These are phyloP conservation scores for Scorias spongiosa DNA, from an alignment of 2,329 filamentous ascomycete species.

Conservation along the genomic window DNA sequence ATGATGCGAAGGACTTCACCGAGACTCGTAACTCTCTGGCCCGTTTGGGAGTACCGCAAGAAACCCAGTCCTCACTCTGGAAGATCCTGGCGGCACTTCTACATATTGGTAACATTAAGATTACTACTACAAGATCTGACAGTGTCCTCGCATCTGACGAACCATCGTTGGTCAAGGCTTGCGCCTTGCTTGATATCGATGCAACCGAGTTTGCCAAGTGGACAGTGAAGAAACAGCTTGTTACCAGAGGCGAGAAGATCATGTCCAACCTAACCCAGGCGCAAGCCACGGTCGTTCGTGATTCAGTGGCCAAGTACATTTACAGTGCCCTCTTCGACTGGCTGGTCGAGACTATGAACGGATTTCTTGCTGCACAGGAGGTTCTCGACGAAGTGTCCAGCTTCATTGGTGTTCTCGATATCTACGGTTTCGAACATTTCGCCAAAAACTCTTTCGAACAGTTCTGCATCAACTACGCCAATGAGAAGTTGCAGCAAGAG, in stretches of 20 bases:
- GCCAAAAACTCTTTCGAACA: conserved; percentile 99
- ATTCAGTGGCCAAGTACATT: conserved; percentile 96
- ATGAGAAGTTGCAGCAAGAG: conserved; percentile 96
- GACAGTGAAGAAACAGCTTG: conserved; percentile 97
- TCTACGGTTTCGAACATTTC: conserved; percentile 98
- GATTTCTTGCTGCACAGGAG: conserved; percentile 73
- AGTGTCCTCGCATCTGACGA: conserved; percentile 70
- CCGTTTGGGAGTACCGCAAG: conserved; percentile 67
- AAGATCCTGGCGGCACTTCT: conserved; percentile 76
- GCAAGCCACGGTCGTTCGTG: conserved; percentile 83
- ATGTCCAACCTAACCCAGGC: conserved; percentile 87
- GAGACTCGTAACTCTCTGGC: conserved; percentile 74
- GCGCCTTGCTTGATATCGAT: conserved; percentile 75
- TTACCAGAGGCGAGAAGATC: conserved; percentile 94
- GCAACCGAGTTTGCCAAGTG: conserved; percentile 80
- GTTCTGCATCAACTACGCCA: conserved; percentile 99
- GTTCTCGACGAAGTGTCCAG: conserved; percentile 68
- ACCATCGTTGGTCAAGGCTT: conserved; percentile 67
- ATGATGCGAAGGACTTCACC: conserved; percentile 86
- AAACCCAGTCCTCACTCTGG: conserved; percentile 74
- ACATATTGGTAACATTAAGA: conserved; percentile 93
- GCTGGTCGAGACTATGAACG: conserved; percentile 95
- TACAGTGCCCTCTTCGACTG: conserved; percentile 98
- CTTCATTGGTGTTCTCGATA: conserved; percentile 97
- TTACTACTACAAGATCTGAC: conserved; percentile 76